These are phyloP conservation scores for Myxozyma kluyveri DNA, from an alignment of 805 yeast genomes.

Conservation along the genomic window DNA sequence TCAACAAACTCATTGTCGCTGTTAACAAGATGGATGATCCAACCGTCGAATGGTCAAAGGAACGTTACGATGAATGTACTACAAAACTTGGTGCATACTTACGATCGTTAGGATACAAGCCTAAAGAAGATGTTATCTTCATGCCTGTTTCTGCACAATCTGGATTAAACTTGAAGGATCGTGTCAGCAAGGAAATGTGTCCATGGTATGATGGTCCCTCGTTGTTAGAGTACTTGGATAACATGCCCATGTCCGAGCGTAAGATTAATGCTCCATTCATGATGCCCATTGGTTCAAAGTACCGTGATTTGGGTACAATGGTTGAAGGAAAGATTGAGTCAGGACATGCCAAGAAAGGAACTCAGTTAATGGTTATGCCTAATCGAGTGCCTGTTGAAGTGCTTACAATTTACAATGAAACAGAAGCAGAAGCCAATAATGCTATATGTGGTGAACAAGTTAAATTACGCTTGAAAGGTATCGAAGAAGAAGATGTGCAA, in stretches of 20 bases:
- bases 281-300: conserved; percentile 92
- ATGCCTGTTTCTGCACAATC: conserved; percentile 99
- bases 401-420: conserved; percentile 83
- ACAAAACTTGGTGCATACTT: conserved; percentile 72
- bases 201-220: conserved; percentile 97
- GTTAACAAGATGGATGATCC: conserved; percentile 99
- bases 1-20: conserved; percentile 85
- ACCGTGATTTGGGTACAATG: conserved; percentile 95
- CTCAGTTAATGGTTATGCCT: conserved; percentile 83
- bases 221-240: conserved; percentile 82
- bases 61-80: conserved; percentile 94
- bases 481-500: conserved; percentile 93
- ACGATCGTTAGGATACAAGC: conserved; percentile 77
- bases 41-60: conserved; percentile 93
- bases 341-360: conserved; percentile 84
- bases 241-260: conserved; percentile 77
- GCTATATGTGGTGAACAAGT: conserved; percentile 98
- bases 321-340: conserved; percentile 98
- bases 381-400: conserved; percentile 82
- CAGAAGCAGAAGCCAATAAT: conserved; percentile 86
- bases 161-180: conserved; percentile 93
- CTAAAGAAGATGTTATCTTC: conserved; percentile 76
- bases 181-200: conserved; percentile 65
- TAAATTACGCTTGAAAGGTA: conserved; percentile 85
- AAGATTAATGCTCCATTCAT: conserved; percentile 92